Evolutionary conservation across 331 rosid species (phyloP), one percentile per base, ranked within the genome.

Genomic region (Pyrus hybrid): DNA sequence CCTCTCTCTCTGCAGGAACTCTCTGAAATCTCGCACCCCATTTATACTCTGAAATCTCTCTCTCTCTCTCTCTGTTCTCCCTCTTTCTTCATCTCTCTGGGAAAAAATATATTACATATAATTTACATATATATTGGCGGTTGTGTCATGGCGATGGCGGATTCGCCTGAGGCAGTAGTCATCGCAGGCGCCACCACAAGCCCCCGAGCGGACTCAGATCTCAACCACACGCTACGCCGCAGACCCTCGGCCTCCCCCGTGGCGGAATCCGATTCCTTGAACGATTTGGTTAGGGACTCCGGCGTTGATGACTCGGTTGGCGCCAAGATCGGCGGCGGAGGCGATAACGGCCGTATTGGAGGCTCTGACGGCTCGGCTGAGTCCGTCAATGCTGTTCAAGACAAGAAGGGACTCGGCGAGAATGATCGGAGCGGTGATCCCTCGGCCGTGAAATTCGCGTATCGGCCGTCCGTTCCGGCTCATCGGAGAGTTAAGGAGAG

Each of bases 381-480:
- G 7, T 63, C 82, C 10, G 81, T 35, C 30, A 79, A 45, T 32
- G 68, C 43, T 37, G 76, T 20, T 3, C 69, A 13, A 51, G 78
- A 63, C 30, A 76, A 77, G 70, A 83, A 85, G 78, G 54, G 32
- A 0, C 70, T 23, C 53, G 49, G 11, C n/a, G 83, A 63, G 54
- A 64, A 64, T 64, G 84, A 76, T 77, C 81, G 77, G 6, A 83
- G 80, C 30, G 45, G 14, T 8, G 86, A 83, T 45, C 18, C 64
- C 41, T 72, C 89, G 21, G 74, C 85, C 37, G 16, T n/a, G 30
- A 86, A 84, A 67, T 87, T 77, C 29, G 47, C 84, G 1, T 83
- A 87, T 74, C 90, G 99, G 73, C 93, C 96, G 58, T 90, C 94
- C n/a, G 85, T 83, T 72, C 97, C 93, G 4, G 97, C 99, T 80